phyloP scores from a whole-genome alignment of 2,329 filamentous ascomycete species.

The Karstenula rhodostoma region DNA sequence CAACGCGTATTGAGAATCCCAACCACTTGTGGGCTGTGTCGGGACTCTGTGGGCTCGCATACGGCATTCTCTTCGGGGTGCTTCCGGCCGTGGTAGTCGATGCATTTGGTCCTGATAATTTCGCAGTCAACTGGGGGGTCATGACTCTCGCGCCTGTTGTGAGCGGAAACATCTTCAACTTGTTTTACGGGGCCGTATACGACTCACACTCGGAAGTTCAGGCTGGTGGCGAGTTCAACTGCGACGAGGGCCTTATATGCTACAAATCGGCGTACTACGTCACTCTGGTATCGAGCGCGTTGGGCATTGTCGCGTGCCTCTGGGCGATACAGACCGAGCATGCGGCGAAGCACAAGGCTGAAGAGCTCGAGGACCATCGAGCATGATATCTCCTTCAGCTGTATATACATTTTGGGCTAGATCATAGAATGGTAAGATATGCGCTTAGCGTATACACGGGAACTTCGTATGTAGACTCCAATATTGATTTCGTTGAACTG shows the following conservation, averaged over 20 bases:
- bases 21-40: slow-evolving; percentile 80
- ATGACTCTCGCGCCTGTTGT: slow-evolving; percentile 91
- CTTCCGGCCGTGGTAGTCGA: slow-evolving; percentile 88
- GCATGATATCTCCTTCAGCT: slow-evolving; percentile 23
- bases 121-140: slow-evolving; percentile 95
- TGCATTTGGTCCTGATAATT: slow-evolving; percentile 85
- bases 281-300: slow-evolving; percentile 74
- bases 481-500: neutral
- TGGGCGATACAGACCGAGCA: slow-evolving; percentile 73
- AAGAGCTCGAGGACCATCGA: slow-evolving; percentile 41
- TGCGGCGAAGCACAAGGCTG: slow-evolving; percentile 37
- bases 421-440: neutral
- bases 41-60: slow-evolving; percentile 83
- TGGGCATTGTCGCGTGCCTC: slow-evolving; percentile 74
- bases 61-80: slow-evolving; percentile 93
- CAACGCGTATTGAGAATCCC: slow-evolving; percentile 78
- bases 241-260: slow-evolving; percentile 79
- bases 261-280: slow-evolving; percentile 83
- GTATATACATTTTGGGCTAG: neutral
- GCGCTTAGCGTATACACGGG: neutral
- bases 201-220: slow-evolving; percentile 78
- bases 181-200: slow-evolving; percentile 85
- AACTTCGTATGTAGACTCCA: neutral
- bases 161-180: slow-evolving; percentile 89
- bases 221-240: slow-evolving; percentile 74